A percentile compares a stretch with the other conserved stretches of the same genome.
phyloP scores from a whole-genome alignment of 129 eudicot species.

The Chrysanthemum lavandulifolium region DNA sequence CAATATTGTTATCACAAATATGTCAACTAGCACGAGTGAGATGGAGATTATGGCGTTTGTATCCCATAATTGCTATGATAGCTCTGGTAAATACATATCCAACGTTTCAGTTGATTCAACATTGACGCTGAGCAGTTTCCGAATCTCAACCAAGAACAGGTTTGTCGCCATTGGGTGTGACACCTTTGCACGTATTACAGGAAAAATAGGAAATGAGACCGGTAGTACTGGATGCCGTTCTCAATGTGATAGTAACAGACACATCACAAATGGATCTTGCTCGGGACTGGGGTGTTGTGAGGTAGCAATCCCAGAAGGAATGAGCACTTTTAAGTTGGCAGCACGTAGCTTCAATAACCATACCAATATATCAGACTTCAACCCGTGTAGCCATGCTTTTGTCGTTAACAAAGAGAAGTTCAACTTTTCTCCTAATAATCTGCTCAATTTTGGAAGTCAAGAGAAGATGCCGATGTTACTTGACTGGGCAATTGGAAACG shows the following conservation, averaged over 20 bases:
- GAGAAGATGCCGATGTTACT: constrained; percentile 28
- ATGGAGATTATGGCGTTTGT: constrained; percentile 4
- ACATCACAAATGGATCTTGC: constrained; percentile 25
- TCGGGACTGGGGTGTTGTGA: constrained; percentile 40
- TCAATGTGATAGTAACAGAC: neutral
- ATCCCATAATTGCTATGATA: constrained; percentile 18
- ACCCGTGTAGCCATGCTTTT: constrained; percentile 42
- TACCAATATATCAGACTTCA: neutral
- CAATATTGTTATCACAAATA: constrained; percentile 5
- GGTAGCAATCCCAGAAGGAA: constrained; percentile 16
- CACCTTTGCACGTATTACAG: neutral
- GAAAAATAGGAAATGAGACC: neutral
- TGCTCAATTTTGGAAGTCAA: neutral
- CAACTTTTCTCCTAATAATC: constrained; percentile 4
- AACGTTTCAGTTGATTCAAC: neutral
- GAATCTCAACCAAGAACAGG: constrained; percentile 24
- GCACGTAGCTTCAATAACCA: constrained; percentile 22
- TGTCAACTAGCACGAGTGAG: neutral
- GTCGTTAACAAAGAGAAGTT: constrained; percentile 5
- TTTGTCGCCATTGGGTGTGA: constrained; percentile 34
- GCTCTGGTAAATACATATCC: neutral
- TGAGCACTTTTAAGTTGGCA: neutral
- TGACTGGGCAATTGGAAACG: constrained; percentile 41
- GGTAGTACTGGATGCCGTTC: constrained; percentile 21
- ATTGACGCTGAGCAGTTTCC: neutral